phyloP scores from a whole-genome alignment of 2,329 filamentous ascomycete genomes.

The Aplosporella prunicola region DNA sequence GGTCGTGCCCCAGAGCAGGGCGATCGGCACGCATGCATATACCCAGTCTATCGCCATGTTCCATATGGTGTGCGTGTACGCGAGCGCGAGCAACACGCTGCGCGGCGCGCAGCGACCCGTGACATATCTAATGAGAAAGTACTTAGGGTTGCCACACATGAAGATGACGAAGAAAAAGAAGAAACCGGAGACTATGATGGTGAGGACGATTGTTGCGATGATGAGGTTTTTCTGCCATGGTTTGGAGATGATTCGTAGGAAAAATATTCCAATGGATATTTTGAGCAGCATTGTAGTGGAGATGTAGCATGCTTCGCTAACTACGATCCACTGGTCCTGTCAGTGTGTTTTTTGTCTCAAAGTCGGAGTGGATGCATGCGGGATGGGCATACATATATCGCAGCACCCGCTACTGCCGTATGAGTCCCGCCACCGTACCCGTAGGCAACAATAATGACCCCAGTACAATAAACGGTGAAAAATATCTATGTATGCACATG shows the following conservation, averaged over 20 bases:
- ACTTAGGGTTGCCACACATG: slow-evolving; percentile 35
- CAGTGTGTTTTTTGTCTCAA: background rate
- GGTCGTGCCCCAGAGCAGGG: slow-evolving; percentile 46
- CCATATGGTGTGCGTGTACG: slow-evolving; percentile 31
- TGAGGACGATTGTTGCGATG: slow-evolving; percentile 18
- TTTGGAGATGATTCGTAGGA: slow-evolving; percentile 34
- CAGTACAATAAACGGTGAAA: slow-evolving; percentile 24
- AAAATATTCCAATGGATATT: slow-evolving; percentile 37
- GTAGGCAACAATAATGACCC: slow-evolving; percentile 19
- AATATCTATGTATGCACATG: slow-evolving; percentile 17
- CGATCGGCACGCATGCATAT: slow-evolving; percentile 28
- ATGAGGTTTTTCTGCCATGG: slow-evolving; percentile 28
- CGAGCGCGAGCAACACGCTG: slow-evolving; percentile 43
- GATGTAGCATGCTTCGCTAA: slow-evolving; percentile 31
- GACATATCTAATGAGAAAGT: slow-evolving; percentile 23
- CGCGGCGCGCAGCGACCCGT: slow-evolving; percentile 33
- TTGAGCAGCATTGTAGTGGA: slow-evolving; percentile 34
- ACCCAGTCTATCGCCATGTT: slow-evolving; percentile 24
- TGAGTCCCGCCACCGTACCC: slow-evolving; percentile 26
- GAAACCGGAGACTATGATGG: slow-evolving; percentile 24
- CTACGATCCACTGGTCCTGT: slow-evolving; percentile 23
- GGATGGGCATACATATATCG: slow-evolving; percentile 5
- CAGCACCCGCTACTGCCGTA: background rate
- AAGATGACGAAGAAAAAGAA: slow-evolving; percentile 45
- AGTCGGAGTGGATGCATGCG: background rate